Evolutionary conservation across 164 flowering plant species (phyloP).

Genomic region (Euptelea pleiosperma): DNA sequence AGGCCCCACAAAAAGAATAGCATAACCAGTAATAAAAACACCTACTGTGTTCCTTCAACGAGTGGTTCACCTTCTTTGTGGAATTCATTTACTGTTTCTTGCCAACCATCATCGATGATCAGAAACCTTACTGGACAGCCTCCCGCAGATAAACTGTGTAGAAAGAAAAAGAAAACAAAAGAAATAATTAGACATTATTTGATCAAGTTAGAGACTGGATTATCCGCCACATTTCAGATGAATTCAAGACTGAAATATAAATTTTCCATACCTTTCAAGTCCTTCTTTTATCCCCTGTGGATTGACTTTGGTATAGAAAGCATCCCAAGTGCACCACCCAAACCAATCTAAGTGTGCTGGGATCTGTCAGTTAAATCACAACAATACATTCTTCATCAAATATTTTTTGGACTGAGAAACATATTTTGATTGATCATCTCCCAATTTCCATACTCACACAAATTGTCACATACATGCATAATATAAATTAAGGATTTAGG

Average conservation of each 20-base stretch:
- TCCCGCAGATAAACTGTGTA: slow-evolving; percentile 44
- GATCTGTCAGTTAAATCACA: slow-evolving; percentile 31
- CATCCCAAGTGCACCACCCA: slow-evolving; percentile 96
- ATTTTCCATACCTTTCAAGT: slow-evolving; percentile 49
- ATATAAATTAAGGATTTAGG: neutral
- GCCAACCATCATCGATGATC: slow-evolving; percentile 89
- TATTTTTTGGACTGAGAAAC: neutral
- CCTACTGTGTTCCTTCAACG: slow-evolving; percentile 59
- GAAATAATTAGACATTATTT: neutral
- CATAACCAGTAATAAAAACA: neutral
- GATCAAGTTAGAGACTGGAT: neutral
- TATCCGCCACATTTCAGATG: neutral
- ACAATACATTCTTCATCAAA: neutral
- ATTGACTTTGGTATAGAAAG: slow-evolving; percentile 57
- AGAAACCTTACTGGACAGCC: slow-evolving; percentile 66
- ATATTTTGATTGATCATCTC: neutral
- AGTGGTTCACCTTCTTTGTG: slow-evolving; percentile 44
- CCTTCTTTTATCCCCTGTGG: slow-evolving; percentile 63
- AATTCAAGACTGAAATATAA: neutral
- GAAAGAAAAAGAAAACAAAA: neutral
- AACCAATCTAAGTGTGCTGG: slow-evolving; percentile 71
- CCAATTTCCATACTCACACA: neutral
- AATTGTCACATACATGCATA: neutral
- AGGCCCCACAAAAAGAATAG: neutral
- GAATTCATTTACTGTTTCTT: slow-evolving; percentile 51